Base-by-base conservation (phyloP, 768 basidiomycete genomes). In the Clathrus columnatus region DNA sequence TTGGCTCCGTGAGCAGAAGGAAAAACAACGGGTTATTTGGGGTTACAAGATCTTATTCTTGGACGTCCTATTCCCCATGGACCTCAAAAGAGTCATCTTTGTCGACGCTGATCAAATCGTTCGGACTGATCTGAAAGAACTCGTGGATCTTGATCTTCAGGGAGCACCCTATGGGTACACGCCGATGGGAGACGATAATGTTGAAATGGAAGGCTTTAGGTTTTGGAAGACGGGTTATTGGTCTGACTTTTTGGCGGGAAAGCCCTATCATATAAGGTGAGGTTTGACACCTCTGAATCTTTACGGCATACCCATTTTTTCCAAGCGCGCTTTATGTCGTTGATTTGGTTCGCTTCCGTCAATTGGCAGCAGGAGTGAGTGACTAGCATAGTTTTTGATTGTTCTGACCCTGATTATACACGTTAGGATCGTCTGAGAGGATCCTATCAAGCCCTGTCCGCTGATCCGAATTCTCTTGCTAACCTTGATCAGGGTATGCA, bases 31-130 rank as follows among this genome's bases (percentile, higher is more conserved):
- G 8, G 86, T 95, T 54, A 99, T 99, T 61, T 98, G 96, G 96
- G 95, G 91, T 0, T 99, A 98, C 77, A 98, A 99, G 72, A 99
- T 99, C 60, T 83, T 99, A 43, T 99, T 99, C 80, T 81, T 99
- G 16, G 96, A 99, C 63, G 94, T 98, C 16, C 80, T 98, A 6
- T 99, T 99, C 80, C 96, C 96, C 1, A 93, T 98, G 86, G 91
- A 95, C 69, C 81, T 99, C 56, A 94, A 97, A 73, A 96, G 96
- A 67, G 95, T 99, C 59, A 94, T 99, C 61, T 98, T 99, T 65
- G 95, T 99, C 49, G 96, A 98, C 65, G 95, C 95, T 0, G 92
- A 95, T 67, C 91, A 93, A 71, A 98, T 99, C 57, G 93, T 99
- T 7, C 84, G 96, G 2, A 83, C 91, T n/a, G 95, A 99, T 69